Evolutionary conservation across 75 land plant species (phyloP).

Genomic region (Larix kaempferi): DNA sequence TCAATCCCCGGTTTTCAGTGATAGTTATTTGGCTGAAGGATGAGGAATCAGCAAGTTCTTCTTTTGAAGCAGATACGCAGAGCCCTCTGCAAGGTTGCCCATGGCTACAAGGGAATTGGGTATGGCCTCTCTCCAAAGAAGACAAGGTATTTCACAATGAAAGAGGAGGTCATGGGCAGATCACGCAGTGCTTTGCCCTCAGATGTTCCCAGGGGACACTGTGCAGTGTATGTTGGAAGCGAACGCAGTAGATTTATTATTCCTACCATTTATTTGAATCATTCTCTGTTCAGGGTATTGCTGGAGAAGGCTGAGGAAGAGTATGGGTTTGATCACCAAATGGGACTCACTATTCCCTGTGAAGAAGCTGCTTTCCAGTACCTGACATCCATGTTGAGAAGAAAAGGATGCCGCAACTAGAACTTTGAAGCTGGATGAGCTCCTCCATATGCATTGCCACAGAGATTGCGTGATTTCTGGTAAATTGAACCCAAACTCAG

Average conservation of each 20-base stretch:
- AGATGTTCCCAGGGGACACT: slow-evolving; percentile 22
- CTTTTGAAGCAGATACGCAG: not conserved
- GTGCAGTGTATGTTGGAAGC: slow-evolving; percentile 8
- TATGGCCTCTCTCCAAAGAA: not conserved
- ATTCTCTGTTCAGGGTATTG: not conserved
- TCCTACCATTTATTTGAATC: not conserved
- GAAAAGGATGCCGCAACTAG: too few relatives aligned
- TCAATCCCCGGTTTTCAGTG: too few relatives aligned
- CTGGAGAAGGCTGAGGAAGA: not conserved
- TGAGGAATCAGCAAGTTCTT: not conserved
- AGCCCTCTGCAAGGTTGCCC: not conserved
- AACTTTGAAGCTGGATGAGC: too few relatives aligned
- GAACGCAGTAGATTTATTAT: slow-evolving; percentile 5
- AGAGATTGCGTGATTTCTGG: too few relatives aligned
- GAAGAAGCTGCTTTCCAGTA: not conserved
- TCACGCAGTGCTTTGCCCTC: not conserved
- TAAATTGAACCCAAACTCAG: too few relatives aligned
- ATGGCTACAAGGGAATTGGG: not conserved
- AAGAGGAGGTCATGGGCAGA: not conserved
- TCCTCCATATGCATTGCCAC: too few relatives aligned
- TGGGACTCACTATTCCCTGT: not conserved
- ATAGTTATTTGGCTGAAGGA: not conserved
- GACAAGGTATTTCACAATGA: not conserved
- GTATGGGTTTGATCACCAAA: not conserved
- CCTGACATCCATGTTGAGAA: not conserved